Base-by-base conservation (phyloP, 169 alveolate genomes). In the Neospora caninum region DNA sequence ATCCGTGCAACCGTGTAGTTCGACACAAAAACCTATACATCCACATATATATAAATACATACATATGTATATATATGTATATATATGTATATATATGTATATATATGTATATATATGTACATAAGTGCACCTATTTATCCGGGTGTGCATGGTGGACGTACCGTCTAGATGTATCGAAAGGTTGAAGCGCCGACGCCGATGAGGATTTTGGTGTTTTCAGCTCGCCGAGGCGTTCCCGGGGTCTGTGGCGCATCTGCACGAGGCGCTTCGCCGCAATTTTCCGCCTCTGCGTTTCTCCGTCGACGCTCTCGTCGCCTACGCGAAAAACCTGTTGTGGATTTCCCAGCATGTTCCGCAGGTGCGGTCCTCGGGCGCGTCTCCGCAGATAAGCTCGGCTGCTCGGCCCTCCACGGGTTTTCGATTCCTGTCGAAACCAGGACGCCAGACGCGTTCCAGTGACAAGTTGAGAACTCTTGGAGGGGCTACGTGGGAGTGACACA, bases 261-360 rank as follows among this genome's bases (percentile, higher is more conserved):
- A 83, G 25, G 36, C 89, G 54, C 54, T 83, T 2, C 89, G 89
- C 29, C 89, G 89, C 39, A 83, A n/a, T 29, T 87, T 7, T 45
- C 73, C 73, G 31, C 53, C 69, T 82, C 64, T 88, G 22, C 86
- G 86, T 13, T 38, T 78, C 49, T 31, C 93, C 54, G 43, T 80
- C 43, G 93, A 89, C 45, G 64, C 67, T 27, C 93, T 58, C 43
- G 93, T 53, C 29, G 86, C 86, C 25, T 89, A 53, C 49, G 88
- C 88, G n/a, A 89, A 89, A 41, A 53, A 45, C 43, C 67, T 89
- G 1, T 88, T 89, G 2, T 89, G 93, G 93, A 39, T 89, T 10
- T 78, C 93, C 22, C 93, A 89, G 38, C 73, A 89, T 53, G 78
- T 89, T 29, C 93, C 84, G n/a, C 84, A 54, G 38, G 93, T 88